Evolutionary conservation across 23 red algal species (phyloP).

Genomic region (Gracilaria caudata): DNA sequence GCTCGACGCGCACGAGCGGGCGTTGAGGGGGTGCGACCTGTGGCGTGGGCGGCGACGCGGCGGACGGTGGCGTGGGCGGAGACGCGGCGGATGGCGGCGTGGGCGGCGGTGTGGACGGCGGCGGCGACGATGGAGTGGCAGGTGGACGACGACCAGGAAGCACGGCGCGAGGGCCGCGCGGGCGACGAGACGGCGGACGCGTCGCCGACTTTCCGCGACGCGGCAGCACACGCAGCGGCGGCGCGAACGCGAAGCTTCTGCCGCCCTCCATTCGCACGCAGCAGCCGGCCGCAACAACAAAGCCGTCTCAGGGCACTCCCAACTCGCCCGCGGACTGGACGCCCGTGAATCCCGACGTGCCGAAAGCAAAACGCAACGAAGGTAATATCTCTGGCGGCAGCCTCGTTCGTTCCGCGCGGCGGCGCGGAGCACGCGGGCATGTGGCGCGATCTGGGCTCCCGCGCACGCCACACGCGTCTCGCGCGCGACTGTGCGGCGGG

Average conservation of each 20-base stretch:
- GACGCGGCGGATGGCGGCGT: not conserved
- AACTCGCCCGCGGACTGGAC: too few species aligned
- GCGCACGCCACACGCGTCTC: conserved; percentile 2
- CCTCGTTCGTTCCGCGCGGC: not conserved
- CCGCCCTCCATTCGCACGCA: too few species aligned
- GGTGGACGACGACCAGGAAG: not conserved
- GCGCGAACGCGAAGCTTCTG: not conserved
- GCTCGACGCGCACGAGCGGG: too few species aligned
- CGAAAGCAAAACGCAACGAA: not conserved
- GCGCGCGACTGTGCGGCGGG: not conserved
- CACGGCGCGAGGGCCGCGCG: not conserved
- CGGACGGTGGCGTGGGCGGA: not conserved
- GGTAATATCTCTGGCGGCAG: not conserved
- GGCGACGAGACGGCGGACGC: not conserved
- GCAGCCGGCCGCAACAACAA: too few species aligned
- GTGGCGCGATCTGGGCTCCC: not conserved
- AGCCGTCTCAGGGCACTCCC: too few species aligned
- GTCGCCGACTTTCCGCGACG: not conserved
- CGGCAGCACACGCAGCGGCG: too few species aligned
- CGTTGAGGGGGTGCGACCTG: too few species aligned
- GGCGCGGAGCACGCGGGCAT: not conserved
- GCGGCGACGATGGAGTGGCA: not conserved
- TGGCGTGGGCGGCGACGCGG: not conserved
- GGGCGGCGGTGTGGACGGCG: not conserved
- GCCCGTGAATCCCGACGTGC: too few species aligned